Base-by-base conservation (phyloP, 2,329 filamentous ascomycete genomes). In the Lachnellula subtilissima region DNA sequence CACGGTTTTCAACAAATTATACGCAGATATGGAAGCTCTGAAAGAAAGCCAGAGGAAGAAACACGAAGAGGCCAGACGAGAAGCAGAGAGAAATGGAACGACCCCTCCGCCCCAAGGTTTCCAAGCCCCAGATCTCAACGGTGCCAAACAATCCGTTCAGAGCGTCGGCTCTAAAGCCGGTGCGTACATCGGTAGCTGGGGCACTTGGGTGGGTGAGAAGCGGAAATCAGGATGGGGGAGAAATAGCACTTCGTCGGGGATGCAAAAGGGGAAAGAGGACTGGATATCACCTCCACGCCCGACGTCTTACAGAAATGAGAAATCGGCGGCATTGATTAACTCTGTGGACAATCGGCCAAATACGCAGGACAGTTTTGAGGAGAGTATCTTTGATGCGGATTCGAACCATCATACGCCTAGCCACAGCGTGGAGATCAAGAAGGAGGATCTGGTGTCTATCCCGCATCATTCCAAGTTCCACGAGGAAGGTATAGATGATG, bases 21-120 rank as follows among this genome's bases (percentile, higher is more conserved):
- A 95, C 78, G 83, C 90, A 0, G 93, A 97, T 65, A 89, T 97
- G 73, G 93, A 97, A 71, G 76, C 83, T 2, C 82, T 91, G 73
- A 80, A 89, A 14, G 89, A 92, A 73, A 81, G 83, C 15, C 88
- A 92, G 70, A 78, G 83, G 55, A 85, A 82, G 65, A 77, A 78
- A 50, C 75, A 79, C 5, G 84, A 87, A 80, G 87, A 66, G 72
- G 75, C 48, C 74, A 75, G 61, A 73, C 69, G 52, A 39, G 64
- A 60, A 55, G 65, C 58, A 19, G 65, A 64, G 58, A 55, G 56
- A 51, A 60, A 67, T 49, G 54, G 59, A 47, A 55, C 60, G 6
- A 25, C 51, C 9, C 8, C 61, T 47, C 48, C 60, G 4, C 61
- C 61, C 55, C 60, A 61, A 9, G 55, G 51, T 1, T 61, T 63